Evolutionary conservation across 1,284 basidiomycete species (phyloP).

Genomic region (Hypsizygus ulmarius): DNA sequence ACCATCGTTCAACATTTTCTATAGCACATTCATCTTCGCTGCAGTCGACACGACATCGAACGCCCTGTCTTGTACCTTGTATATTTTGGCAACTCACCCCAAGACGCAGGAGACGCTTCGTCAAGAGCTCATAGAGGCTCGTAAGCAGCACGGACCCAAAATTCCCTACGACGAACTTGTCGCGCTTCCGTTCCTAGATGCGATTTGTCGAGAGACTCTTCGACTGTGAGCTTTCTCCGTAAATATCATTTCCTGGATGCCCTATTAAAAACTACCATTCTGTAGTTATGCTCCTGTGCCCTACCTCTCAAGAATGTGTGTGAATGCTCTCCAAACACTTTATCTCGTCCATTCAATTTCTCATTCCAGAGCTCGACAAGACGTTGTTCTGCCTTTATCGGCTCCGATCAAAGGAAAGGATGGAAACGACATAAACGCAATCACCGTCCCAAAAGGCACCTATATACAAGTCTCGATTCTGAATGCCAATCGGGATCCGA

Average conservation of each 20-base stretch:
- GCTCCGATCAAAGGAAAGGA: conserved; percentile 22
- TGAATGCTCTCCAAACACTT: background rate
- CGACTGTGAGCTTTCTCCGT: conserved; percentile 30
- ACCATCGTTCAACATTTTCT: background rate
- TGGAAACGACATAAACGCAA: conserved; percentile 22
- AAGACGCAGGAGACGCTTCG: conserved; percentile 38
- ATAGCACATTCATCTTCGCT: conserved; percentile 44
- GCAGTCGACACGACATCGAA: conserved; percentile 45
- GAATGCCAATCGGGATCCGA: conserved; percentile 26
- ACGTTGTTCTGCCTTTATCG: conserved; percentile 19
- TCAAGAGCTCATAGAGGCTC: conserved; percentile 33
- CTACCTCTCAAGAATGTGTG: no score
- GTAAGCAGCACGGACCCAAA: conserved; percentile 20
- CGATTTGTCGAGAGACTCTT: conserved; percentile 32
- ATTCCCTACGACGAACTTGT: conserved; percentile 31
- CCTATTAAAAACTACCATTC: no score
- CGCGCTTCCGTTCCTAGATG: conserved; percentile 34
- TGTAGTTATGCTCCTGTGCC: no score
- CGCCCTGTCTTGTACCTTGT: conserved; percentile 36
- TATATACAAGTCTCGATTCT: conserved; percentile 25
- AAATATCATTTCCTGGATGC: no score
- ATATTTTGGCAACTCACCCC: conserved; percentile 35
- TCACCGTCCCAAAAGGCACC: conserved; percentile 24
- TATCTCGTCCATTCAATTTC: background rate
- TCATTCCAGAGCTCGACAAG: conserved; percentile 17